These are phyloP conservation scores for Penicillium tannophilum DNA, from an alignment of 495 filamentous ascomycete species.

Conservation along the genomic window DNA sequence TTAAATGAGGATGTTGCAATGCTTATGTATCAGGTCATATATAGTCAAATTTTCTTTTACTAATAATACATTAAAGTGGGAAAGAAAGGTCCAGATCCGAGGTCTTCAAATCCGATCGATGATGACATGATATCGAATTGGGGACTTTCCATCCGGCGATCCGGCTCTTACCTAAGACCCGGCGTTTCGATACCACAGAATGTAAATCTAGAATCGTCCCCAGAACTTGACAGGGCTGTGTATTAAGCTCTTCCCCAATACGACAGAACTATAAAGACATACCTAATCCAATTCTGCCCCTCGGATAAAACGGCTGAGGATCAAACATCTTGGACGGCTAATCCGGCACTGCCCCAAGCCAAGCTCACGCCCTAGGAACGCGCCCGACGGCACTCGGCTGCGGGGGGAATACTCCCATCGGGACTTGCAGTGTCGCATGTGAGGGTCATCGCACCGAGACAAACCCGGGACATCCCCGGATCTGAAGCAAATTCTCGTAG, in stretches of 20 bases:
- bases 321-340: no score
- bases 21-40: background rate
- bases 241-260: no score
- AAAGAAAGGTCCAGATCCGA: conserved; percentile 7
- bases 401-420: conserved; percentile 11
- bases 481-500: background rate
- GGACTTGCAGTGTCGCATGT: conserved; percentile 7
- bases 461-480: background rate
- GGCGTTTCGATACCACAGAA: no score
- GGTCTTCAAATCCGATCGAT: conserved; percentile 22
- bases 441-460: conserved; percentile 7
- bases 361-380: background rate
- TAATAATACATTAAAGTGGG: background rate
- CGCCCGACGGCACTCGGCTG: conserved; percentile 1
- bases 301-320: no score
- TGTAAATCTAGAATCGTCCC: background rate
- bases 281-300: no score
- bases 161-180: conserved; percentile 13
- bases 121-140: conserved; percentile 31
- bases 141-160: conserved; percentile 29
- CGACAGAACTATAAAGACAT: no score
- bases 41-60: background rate
- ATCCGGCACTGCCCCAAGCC: background rate
- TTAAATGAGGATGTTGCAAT: background rate
- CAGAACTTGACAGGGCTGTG: no score